Evolutionary conservation across 163 green algal species (phyloP).

Genomic region (Smithsoniella earleae): DNA sequence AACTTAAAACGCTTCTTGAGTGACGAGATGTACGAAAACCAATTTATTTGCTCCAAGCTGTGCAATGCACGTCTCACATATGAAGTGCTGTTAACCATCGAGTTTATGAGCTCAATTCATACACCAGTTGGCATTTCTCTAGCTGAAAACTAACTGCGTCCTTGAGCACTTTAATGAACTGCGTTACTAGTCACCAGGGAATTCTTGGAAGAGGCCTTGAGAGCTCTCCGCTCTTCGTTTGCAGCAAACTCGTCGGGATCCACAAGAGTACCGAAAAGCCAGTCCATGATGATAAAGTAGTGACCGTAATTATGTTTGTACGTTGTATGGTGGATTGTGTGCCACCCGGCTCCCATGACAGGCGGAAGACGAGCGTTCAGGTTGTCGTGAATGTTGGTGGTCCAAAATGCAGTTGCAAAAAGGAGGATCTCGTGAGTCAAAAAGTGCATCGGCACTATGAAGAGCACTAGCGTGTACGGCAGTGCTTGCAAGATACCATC

Average conservation of each 20-base stretch:
- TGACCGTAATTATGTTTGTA: conserved; percentile 95
- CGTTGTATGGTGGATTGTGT: conserved; percentile 90
- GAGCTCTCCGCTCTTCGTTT: no score
- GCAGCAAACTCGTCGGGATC: conserved; percentile 52
- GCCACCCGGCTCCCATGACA: conserved; percentile 89
- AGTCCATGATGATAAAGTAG: conserved; percentile 85
- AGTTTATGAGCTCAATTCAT: no score
- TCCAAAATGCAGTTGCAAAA: conserved; percentile 88
- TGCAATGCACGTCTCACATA: no score
- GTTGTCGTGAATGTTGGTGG: conserved; percentile 89
- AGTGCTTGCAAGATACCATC: conserved; percentile 86
- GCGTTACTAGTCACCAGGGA: no score
- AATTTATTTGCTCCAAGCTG: no score
- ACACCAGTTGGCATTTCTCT: no score
- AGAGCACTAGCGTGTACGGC: conserved; percentile 70
- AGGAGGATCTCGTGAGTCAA: conserved; percentile 86
- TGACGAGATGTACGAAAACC: no score
- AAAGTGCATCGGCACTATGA: conserved; percentile 83
- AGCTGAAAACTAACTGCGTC: no score
- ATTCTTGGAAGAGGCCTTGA: no score
- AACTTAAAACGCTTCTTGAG: no score
- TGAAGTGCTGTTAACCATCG: no score
- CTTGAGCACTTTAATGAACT: no score
- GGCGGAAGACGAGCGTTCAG: conserved; percentile 63
- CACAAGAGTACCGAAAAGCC: conserved; percentile 65